phyloP scores from a whole-genome alignment of 139 green algal genomes.

The Volvox reticuliferus region DNA sequence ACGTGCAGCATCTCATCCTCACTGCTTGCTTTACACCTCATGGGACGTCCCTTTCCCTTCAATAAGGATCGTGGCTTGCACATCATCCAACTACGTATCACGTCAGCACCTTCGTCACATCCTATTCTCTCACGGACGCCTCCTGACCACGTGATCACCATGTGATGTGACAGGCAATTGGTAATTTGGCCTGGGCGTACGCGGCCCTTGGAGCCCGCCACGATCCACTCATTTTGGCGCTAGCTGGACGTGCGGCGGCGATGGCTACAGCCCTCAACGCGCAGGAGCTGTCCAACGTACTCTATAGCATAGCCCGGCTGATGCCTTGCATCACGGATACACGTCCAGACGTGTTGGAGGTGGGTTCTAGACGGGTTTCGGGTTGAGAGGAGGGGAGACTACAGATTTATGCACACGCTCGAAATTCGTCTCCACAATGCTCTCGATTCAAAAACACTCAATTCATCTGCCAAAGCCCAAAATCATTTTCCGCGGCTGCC shows the following conservation, averaged over 20 bases:
- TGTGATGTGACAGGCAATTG: neutral
- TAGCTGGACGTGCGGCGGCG: neutral
- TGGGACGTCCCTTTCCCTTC: no score
- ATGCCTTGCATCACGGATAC: neutral
- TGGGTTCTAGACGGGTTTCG: neutral
- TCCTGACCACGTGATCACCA: no score
- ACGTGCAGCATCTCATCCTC: no score
- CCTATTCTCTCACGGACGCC: no score
- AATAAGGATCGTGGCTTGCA: no score
- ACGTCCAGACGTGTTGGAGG: constrained; percentile 1
- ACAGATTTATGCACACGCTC: neutral
- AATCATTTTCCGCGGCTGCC: no score
- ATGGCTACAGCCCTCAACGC: neutral
- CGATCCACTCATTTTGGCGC: neutral
- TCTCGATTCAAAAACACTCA: no score
- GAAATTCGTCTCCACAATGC: neutral
- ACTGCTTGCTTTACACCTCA: no score
- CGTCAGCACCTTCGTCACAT: no score
- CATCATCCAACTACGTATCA: no score
- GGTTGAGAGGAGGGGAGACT: neutral
- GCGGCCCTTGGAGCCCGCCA: neutral
- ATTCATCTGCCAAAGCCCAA: no score
- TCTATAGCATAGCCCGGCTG: constrained; percentile 1
- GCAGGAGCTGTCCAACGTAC: constrained; percentile 16
- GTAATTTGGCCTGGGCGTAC: constrained; percentile 22